Percentiles rank a stretch among this genome's conserved stretches.
These are phyloP conservation scores for Setaria viridis DNA, from an alignment of 202 grass and related monocot species.

Conservation along the genomic window DNA sequence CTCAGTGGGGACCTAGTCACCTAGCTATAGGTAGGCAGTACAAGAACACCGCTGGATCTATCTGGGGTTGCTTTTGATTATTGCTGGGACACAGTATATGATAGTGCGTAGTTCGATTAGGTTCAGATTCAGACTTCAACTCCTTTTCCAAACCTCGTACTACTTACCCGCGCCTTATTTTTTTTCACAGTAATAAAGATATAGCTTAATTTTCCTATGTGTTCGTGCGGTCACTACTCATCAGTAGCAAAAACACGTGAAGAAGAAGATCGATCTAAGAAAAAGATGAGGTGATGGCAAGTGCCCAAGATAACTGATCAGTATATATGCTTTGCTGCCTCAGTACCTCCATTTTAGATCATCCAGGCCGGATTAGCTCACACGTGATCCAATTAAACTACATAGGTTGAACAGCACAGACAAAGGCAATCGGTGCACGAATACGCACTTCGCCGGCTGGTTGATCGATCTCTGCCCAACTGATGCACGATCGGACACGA, in stretches of 20 bases:
- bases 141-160: not conserved
- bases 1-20: not conserved
- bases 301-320: no score
- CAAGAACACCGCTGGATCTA: not conserved
- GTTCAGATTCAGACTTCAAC: not conserved
- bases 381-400: no score
- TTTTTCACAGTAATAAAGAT: not conserved
- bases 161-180: not conserved
- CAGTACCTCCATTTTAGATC: no score
- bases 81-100: not conserved
- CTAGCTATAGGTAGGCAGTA: not conserved
- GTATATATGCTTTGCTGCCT: no score
- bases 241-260: no score
- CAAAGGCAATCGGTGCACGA: not conserved
- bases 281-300: no score
- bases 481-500: not conserved
- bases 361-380: no score
- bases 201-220: no score
- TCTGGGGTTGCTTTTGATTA: not conserved
- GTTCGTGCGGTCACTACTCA: no score
- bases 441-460: no score
- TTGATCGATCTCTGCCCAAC: not conserved
- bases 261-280: no score
- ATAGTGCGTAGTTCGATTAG: not conserved
- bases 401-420: no score